phyloP scores from a whole-genome alignment of 257 asterid species.

The Solanum piurae region DNA sequence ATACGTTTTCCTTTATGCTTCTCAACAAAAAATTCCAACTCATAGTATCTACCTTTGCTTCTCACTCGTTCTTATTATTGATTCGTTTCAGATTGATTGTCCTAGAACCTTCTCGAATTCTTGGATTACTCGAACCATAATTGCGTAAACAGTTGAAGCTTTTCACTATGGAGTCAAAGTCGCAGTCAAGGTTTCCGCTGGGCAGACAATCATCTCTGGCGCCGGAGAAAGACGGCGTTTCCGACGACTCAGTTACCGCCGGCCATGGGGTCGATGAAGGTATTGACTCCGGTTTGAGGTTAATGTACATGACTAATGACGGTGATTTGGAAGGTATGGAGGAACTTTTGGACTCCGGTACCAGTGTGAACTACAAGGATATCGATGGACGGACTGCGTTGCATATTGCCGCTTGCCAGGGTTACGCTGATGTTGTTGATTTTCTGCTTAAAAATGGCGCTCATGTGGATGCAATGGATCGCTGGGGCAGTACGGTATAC shows the following conservation, averaged over 20 bases:
- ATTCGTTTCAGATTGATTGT: background rate
- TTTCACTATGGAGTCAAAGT: conserved; percentile 35
- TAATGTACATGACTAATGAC: conserved; percentile 70
- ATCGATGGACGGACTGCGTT: conserved; percentile 72
- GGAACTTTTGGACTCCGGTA: conserved; percentile 49
- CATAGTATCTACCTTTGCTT: background rate
- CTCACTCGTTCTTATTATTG: background rate
- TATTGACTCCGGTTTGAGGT: conserved; percentile 50
- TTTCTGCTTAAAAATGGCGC: conserved; percentile 51
- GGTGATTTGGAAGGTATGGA: conserved; percentile 74
- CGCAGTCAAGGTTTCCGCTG: conserved; percentile 43
- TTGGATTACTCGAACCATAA: background rate
- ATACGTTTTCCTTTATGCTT: background rate
- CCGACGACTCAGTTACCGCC: conserved; percentile 1
- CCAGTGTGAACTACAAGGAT: conserved; percentile 55
- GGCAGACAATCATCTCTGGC: conserved; percentile 69
- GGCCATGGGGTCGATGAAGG: conserved; percentile 16
- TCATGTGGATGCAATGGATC: conserved; percentile 46
- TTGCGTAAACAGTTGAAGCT: background rate
- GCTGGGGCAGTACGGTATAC: conserved; percentile 91
- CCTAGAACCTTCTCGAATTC: background rate
- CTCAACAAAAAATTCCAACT: background rate
- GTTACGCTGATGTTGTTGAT: conserved; percentile 40
- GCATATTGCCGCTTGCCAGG: conserved; percentile 87
- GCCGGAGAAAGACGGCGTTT: conserved; percentile 25